These are phyloP conservation scores for Beta macrorhiza DNA, from an alignment of 179 eudicot genomes.

Conservation along the genomic window DNA sequence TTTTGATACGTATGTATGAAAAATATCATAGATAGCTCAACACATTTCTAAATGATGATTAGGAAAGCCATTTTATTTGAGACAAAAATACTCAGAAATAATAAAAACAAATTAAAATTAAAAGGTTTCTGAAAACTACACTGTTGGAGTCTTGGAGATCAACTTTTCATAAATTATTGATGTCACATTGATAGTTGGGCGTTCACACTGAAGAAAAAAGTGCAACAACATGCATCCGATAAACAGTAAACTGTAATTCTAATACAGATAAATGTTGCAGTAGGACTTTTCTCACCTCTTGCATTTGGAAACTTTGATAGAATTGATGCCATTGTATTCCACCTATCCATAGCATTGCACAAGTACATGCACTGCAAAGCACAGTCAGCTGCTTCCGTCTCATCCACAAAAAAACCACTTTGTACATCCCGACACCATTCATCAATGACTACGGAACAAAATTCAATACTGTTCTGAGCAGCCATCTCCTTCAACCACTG, in stretches of 20 bases:
- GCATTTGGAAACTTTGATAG: slow-evolving; percentile 65
- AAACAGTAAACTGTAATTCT: neutral
- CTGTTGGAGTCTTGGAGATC: neutral
- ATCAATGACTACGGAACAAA: slow-evolving; percentile 71
- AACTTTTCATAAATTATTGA: neutral
- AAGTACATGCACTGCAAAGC: slow-evolving; percentile 81
- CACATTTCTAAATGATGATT: neutral
- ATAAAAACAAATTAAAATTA: neutral
- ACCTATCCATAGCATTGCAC: slow-evolving; percentile 62
- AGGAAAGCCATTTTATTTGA: neutral
- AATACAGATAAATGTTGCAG: neutral
- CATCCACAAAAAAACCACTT: slow-evolving; percentile 56
- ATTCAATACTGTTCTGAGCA: slow-evolving; percentile 58
- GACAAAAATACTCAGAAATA: neutral
- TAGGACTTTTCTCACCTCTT: slow-evolving; percentile 54
- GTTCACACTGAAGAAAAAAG: neutral
- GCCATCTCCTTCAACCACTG: slow-evolving; percentile 90
- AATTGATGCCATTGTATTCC: slow-evolving; percentile 89
- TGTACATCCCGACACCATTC: slow-evolving; percentile 61
- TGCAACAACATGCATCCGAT: neutral
- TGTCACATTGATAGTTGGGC: neutral
- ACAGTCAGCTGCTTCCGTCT: slow-evolving; percentile 67
- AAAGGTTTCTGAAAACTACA: neutral
- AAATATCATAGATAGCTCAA: neutral
- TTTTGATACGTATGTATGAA: neutral